A percentile compares a stretch with the other conserved stretches of the same genome.
These are phyloP conservation scores for Salix suchowensis DNA, from an alignment of 345 rosid species.

Conservation along the genomic window DNA sequence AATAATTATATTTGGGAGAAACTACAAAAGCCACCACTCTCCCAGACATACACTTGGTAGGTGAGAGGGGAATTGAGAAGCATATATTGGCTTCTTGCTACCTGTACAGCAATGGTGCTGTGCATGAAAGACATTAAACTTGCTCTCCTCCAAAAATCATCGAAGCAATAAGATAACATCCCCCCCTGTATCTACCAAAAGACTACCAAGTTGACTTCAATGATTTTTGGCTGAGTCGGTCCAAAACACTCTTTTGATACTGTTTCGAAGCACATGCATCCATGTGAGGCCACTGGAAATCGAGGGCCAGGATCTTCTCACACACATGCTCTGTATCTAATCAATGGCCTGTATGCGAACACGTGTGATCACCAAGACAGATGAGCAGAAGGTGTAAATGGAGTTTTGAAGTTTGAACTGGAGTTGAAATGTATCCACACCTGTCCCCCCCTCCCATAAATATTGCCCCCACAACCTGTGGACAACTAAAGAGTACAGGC, in stretches of 20 bases:
- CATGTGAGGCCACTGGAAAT: slow-evolving; percentile 47
- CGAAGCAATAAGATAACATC: slow-evolving; percentile 11
- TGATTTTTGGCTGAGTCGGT: slow-evolving; percentile 28
- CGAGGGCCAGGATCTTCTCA: slow-evolving; percentile 27
- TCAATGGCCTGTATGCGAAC: slow-evolving; percentile 9
- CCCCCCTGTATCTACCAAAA: slow-evolving; percentile 19
- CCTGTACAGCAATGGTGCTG: background rate
- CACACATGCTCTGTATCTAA: background rate
- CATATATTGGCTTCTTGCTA: too few species aligned
- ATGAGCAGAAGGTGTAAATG: background rate
- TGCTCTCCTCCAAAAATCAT: slow-evolving; percentile 7
- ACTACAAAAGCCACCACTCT: too few species aligned
- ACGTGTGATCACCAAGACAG: background rate
- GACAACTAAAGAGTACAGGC: slow-evolving; percentile 8
- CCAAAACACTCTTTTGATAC: slow-evolving; percentile 55
- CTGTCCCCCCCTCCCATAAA: background rate
- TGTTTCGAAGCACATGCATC: slow-evolving; percentile 49
- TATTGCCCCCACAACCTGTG: background rate
- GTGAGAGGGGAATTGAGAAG: too few species aligned
- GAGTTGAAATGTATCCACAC: background rate
- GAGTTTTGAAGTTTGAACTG: background rate
- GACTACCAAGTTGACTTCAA: slow-evolving; percentile 42
- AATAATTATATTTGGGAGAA: too few species aligned
- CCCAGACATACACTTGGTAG: too few species aligned
- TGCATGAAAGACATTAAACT: background rate